Evolutionary conservation across 805 yeast species (phyloP), one percentile per base, ranked within the genome.

Genomic region (Candida incommunis): DNA sequence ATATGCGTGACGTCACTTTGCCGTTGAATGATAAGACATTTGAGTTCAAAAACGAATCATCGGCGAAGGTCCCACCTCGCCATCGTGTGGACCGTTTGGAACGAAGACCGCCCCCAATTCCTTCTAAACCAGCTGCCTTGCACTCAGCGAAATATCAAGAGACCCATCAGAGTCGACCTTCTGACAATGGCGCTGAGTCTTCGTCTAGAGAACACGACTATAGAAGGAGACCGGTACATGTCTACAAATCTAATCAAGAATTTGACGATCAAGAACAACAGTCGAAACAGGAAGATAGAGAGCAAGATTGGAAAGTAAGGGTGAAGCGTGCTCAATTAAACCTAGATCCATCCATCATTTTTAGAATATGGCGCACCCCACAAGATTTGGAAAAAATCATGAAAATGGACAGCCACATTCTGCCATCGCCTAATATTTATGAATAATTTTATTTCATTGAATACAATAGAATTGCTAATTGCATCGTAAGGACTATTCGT

Each of bases 1-100:
- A 76, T 58, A 82, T 92, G 27, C 67, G 97, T 37, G 83, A 82
- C 42, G 83, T 94, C 46, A 57, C 62, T 2, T 49, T 46, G n/a
- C 63, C 65, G 22, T 24, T 55, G 46, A 57, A 59, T 51, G 52
- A 49, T 52, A 54, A 53, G 15, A 41, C 46, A 7, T 46, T 44
- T n/a, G 9, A 47, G 53, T 16, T 60, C 52, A 48, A 50, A n/a
- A n/a, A n/a, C 41, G 26, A 41, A n/a, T n/a, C n/a, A n/a, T n/a
- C n/a, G n/a, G n/a, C n/a, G n/a, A n/a, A n/a, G n/a, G n/a, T n/a
- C n/a, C n/a, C n/a, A n/a, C n/a, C n/a, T n/a, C n/a, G n/a, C n/a
- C n/a, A n/a, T n/a, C n/a, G n/a, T 16, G 20, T 11, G 5, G 7
- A 11, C 5, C 13, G 18, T 31, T 5, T 11, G 7, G 20, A 31